A percentile compares a stretch with the other conserved stretches of the same genome.
Evolutionary conservation across 2,329 filamentous ascomycete genomes (phyloP).

Genomic region (Fonsecaea monophora): DNA sequence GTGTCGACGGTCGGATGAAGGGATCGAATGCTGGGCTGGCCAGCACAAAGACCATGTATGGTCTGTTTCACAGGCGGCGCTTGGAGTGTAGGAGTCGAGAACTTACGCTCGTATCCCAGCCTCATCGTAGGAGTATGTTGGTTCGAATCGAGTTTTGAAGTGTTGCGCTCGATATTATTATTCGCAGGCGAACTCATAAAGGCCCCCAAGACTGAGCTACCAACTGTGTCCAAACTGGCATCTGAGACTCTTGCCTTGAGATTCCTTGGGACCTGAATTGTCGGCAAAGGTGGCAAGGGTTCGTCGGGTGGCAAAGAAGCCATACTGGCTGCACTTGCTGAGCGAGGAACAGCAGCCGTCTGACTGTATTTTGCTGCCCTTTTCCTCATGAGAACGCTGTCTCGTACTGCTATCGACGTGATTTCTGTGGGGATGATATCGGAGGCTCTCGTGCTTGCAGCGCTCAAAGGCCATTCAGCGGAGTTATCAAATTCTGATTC

Average conservation of each 20-base stretch:
- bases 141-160: slow-evolving; percentile 3
- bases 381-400: slow-evolving; percentile 32
- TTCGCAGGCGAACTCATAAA: slow-evolving; percentile 24
- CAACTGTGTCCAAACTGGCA: slow-evolving; percentile 24
- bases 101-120: slow-evolving; percentile 19
- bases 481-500: slow-evolving; percentile 36
- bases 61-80: slow-evolving; percentile 21
- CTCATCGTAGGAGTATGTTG: slow-evolving; percentile 13
- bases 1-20: slow-evolving; percentile 28
- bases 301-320: slow-evolving; percentile 46
- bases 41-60: slow-evolving; percentile 19
- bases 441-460: slow-evolving; percentile 35
- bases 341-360: slow-evolving; percentile 40
- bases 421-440: slow-evolving; percentile 26
- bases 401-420: slow-evolving; percentile 22
- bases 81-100: slow-evolving; percentile 21
- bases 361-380: slow-evolving; percentile 32
- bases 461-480: slow-evolving; percentile 44
- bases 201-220: slow-evolving; percentile 29
- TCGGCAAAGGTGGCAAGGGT: slow-evolving; percentile 47
- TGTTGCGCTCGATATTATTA: background rate
- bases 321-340: slow-evolving; percentile 41
- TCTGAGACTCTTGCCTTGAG: slow-evolving; percentile 17
- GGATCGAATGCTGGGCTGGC: slow-evolving; percentile 25
- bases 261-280: slow-evolving; percentile 13